These are phyloP conservation scores for Neurospora sp. DNA, from an alignment of 2,329 filamentous ascomycete species.

Conservation along the genomic window DNA sequence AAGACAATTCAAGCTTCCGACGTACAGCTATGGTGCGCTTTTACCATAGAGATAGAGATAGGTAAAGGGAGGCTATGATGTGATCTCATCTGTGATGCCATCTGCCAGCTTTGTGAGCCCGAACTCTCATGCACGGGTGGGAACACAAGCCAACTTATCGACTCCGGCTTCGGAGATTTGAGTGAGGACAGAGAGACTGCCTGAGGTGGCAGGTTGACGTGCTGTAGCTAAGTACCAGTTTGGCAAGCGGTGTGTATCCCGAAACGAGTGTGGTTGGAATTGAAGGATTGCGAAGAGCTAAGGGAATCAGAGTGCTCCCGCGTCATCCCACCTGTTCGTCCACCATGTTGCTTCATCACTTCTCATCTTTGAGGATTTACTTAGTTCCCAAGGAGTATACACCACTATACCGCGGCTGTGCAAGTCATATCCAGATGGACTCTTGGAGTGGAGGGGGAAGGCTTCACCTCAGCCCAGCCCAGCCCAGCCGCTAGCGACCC, in stretches of 20 bases:
- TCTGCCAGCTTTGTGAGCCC: neutral
- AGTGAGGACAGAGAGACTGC: neutral
- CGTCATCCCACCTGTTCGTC: neutral
- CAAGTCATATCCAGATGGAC: neutral
- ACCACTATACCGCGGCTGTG: neutral
- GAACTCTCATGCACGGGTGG: neutral
- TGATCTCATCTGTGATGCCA: neutral
- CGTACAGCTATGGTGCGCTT: neutral
- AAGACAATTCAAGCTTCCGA: neutral
- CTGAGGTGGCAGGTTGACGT: neutral
- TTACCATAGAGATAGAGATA: neutral
- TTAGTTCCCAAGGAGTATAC: neutral
- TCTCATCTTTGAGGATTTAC: neutral
- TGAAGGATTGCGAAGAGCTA: neutral
- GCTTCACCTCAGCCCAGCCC: neutral
- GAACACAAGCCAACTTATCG: neutral
- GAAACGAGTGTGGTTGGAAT: neutral
- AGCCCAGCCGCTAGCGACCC: neutral
- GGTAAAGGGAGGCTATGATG: neutral
- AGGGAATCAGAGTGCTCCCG: too few relatives aligned
- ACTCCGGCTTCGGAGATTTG: neutral
- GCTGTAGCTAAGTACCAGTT: neutral
- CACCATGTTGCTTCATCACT: neutral
- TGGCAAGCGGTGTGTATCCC: neutral
- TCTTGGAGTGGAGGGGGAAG: neutral